These are phyloP conservation scores for Aspergillus phoenicis DNA, from an alignment of 2,329 filamentous ascomycete species.

Conservation along the genomic window DNA sequence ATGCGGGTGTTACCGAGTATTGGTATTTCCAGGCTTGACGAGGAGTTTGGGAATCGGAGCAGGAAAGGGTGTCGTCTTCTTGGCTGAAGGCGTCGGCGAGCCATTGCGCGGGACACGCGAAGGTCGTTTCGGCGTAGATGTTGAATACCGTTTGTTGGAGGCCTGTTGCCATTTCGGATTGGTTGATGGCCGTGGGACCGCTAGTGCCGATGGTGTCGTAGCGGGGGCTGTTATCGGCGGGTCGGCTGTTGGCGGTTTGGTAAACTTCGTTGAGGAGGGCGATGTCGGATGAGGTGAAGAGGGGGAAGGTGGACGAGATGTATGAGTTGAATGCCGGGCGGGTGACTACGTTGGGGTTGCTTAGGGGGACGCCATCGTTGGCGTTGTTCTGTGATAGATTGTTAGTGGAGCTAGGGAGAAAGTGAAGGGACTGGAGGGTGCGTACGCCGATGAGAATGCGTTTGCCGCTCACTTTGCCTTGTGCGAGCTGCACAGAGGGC, in stretches of 20 bases:
- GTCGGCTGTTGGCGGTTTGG: conserved; percentile 32
- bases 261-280: conserved; percentile 40
- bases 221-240: conserved; percentile 26
- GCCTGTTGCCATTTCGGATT: conserved; percentile 53
- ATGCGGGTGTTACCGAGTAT: conserved; percentile 68
- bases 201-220: conserved; percentile 44
- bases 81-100: conserved; percentile 51
- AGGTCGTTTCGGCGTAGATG: conserved; percentile 59
- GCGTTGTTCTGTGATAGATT: conserved; percentile 47
- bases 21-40: conserved; percentile 53
- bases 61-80: conserved; percentile 8
- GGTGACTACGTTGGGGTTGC: conserved; percentile 49
- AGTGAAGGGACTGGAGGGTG: neutral
- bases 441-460: conserved; percentile 37
- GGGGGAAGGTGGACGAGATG: conserved; percentile 45
- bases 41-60: conserved; percentile 7
- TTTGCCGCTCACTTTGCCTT: conserved; percentile 42
- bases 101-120: conserved; percentile 61
- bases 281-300: conserved; percentile 31
- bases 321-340: conserved; percentile 44
- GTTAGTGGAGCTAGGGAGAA: neutral
- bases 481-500: conserved; percentile 42
- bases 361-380: conserved; percentile 54
- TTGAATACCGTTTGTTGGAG: conserved; percentile 57
- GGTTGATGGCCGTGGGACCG: conserved; percentile 53